Evolutionary conservation across 1,284 basidiomycete genomes (phyloP).

Genomic region (Sanguinoderma infundibulare): DNA sequence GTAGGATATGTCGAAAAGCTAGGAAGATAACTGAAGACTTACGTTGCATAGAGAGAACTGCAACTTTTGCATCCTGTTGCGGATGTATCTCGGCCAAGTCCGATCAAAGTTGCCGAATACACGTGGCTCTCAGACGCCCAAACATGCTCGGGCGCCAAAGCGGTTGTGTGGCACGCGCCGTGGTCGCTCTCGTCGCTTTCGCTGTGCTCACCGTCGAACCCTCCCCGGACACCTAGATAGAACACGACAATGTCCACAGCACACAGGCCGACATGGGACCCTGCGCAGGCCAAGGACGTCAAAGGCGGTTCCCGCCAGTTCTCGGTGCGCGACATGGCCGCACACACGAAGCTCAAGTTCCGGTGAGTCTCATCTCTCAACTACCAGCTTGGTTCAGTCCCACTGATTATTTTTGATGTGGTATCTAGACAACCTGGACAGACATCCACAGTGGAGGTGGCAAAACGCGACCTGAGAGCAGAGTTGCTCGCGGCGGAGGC

Average conservation of each 20-base stretch:
- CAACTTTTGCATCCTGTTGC: no score
- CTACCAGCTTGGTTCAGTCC: conserved; percentile 84
- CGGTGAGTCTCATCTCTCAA: conserved; percentile 81
- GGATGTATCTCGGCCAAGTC: background rate
- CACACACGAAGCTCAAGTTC: conserved; percentile 96
- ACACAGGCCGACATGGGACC: conserved; percentile 90
- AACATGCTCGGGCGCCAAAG: background rate
- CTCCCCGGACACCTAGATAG: background rate
- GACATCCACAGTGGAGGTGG: conserved; percentile 76
- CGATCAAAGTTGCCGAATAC: background rate
- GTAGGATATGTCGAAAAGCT: no score
- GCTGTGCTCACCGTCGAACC: background rate
- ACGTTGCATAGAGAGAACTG: no score
- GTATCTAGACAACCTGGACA: conserved; percentile 78
- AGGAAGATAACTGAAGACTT: no score
- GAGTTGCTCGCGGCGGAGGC: conserved; percentile 85
- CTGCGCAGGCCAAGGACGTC: conserved; percentile 83
- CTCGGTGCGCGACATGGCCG: conserved; percentile 88
- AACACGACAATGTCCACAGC: conserved; percentile 80
- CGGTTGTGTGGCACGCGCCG: background rate
- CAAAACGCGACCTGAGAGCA: conserved; percentile 78
- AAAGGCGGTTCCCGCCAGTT: conserved; percentile 89
- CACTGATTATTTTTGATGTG: conserved; percentile 48
- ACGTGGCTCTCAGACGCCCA: background rate
- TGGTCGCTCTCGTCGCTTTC: background rate